Percentiles rank a stretch among this genome's conserved stretches.
Evolutionary conservation across 83 land plant species (phyloP).

Genomic region (Picea abies): DNA sequence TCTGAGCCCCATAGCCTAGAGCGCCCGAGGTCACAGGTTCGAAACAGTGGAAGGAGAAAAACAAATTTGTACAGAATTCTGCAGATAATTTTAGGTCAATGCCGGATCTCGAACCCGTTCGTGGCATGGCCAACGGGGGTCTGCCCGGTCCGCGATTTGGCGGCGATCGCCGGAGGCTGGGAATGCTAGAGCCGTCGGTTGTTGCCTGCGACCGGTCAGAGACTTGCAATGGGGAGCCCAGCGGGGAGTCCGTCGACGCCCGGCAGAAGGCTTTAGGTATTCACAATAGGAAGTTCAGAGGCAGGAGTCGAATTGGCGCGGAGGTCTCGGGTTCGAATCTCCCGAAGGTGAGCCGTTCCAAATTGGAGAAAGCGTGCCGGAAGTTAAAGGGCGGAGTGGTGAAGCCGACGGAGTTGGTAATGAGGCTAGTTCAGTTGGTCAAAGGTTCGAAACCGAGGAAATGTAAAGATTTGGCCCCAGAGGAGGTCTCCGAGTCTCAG

Average conservation of each 20-base stretch:
- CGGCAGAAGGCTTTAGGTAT: background rate
- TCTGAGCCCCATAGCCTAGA: no score
- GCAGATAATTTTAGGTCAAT: background rate
- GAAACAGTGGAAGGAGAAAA: background rate
- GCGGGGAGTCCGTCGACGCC: background rate
- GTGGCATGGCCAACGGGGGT: no score
- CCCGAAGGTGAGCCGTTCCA: background rate
- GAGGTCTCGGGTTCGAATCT: conserved; percentile 9
- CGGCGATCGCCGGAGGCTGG: background rate
- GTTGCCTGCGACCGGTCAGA: no score
- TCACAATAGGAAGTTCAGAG: background rate
- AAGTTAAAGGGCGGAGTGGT: background rate
- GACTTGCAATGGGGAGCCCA: no score
- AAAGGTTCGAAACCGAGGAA: background rate
- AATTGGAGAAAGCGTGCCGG: conserved; percentile 17
- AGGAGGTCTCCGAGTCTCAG: no score
- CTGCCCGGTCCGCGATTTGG: no score
- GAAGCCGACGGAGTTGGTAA: conserved; percentile 7
- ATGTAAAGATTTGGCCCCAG: background rate
- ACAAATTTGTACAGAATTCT: background rate
- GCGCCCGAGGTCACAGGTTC: conserved; percentile 9
- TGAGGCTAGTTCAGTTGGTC: background rate
- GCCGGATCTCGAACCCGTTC: conserved; percentile 1
- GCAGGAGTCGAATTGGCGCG: no score
- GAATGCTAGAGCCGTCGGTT: background rate